Evolutionary conservation across 805 yeast genomes (phyloP).

Genomic region (Hanseniaspora thailandica): DNA sequence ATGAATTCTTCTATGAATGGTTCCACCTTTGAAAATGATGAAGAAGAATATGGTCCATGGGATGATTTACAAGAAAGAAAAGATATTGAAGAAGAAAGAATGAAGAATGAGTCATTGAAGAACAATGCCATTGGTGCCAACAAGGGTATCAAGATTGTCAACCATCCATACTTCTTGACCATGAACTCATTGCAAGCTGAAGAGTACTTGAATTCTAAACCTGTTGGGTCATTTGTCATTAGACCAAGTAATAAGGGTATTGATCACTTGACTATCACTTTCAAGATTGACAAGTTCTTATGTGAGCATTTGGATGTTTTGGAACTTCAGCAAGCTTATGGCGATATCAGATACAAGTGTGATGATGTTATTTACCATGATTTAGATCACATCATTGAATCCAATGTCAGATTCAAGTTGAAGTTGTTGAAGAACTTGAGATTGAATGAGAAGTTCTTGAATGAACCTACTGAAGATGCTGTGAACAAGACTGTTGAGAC

Average conservation of each 20-base stretch:
- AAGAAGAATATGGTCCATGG: constrained; percentile 61
- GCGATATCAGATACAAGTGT: constrained; percentile 51
- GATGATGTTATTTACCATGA: constrained; percentile 67
- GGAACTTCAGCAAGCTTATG: constrained; percentile 55
- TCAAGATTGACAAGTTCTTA: constrained; percentile 86
- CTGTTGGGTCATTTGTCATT: constrained; percentile 84
- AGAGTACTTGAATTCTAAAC: constrained; percentile 75
- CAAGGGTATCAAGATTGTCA: constrained; percentile 59
- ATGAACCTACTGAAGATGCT: constrained; percentile 46
- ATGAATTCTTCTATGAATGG: constrained; percentile 31
- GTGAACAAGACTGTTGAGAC: constrained; percentile 79
- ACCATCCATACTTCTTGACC: constrained; percentile 82
- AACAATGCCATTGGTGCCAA: constrained; percentile 31
- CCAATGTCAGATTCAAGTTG: constrained; percentile 74
- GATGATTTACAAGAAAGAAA: constrained; percentile 60
- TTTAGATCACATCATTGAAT: constrained; percentile 83
- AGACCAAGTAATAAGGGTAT: constrained; percentile 88
- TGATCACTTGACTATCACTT: constrained; percentile 81
- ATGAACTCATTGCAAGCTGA: constrained; percentile 83
- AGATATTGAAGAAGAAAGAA: constrained; percentile 53
- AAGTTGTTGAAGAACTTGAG: constrained; percentile 74
- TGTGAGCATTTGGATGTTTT: constrained; percentile 84
- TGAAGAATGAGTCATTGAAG: constrained; percentile 28
- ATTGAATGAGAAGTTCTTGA: constrained; percentile 76
- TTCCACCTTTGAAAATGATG: constrained; percentile 20